phyloP scores from a whole-genome alignment of 441 rosid species.

The Arabidopsis lyrata region DNA sequence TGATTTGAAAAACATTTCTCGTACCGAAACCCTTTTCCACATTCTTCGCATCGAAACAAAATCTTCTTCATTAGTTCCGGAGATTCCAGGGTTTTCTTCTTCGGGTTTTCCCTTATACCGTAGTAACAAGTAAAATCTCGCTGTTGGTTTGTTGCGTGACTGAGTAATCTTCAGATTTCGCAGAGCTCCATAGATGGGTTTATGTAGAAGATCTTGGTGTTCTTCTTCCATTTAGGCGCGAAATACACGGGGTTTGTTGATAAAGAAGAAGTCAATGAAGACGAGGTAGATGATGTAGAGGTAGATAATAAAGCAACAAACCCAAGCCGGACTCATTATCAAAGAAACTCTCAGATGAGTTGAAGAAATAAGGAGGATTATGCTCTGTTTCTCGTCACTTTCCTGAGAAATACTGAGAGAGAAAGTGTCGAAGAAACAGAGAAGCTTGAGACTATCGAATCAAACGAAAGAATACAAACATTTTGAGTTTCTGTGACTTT shows the following conservation, averaged over 20 bases:
- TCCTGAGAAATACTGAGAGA: constrained; percentile 26
- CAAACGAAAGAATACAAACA: neutral
- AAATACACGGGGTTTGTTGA: constrained; percentile 11
- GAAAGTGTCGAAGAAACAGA: constrained; percentile 33
- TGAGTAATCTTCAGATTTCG: constrained; percentile 56
- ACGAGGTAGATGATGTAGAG: constrained; percentile 22
- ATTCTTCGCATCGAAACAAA: constrained; percentile 55
- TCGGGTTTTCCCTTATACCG: constrained; percentile 70
- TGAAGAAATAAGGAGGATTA: constrained; percentile 5
- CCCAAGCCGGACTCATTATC: constrained; percentile 6
- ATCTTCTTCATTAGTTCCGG: constrained; percentile 75
- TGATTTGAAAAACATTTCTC: constrained; percentile 61
- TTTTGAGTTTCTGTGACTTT: constrained; percentile 17
- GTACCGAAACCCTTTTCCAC: constrained; percentile 59
- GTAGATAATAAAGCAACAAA: constrained; percentile 11
- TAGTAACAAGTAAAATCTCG: constrained; percentile 48
- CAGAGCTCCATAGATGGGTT: constrained; percentile 49
- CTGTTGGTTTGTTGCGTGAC: constrained; percentile 31
- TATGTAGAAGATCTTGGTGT: constrained; percentile 42
- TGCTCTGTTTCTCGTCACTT: constrained; percentile 22
- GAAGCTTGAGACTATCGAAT: neutral
- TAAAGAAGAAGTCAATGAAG: constrained; percentile 19
- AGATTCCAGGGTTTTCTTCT: constrained; percentile 75
- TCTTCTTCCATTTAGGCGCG: constrained; percentile 45
- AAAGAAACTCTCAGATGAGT: constrained; percentile 4